Percentiles rank a stretch among this genome's conserved stretches.
Conservation (phyloP, 129 eudicot species). For the Deinandra increscens region DNA sequence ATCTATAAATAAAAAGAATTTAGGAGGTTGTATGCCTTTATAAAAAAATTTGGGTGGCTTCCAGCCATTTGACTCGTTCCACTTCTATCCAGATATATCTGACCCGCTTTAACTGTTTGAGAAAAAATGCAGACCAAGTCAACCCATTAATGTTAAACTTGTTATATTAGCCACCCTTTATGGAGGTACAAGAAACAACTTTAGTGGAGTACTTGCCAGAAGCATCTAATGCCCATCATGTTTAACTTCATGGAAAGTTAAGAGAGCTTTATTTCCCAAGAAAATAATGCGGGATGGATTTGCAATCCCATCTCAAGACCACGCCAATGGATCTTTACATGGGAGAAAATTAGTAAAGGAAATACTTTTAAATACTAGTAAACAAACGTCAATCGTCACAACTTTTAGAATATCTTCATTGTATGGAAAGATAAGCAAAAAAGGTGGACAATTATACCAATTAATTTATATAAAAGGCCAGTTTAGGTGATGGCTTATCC, state of each 20-base stretch:
- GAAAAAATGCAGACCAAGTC: neutral
- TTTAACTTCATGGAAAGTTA: neutral
- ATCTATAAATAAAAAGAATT: neutral
- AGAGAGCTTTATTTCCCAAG: neutral
- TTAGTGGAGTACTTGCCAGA: neutral
- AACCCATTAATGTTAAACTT: neutral
- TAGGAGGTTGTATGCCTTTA: neutral
- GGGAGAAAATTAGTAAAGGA: neutral
- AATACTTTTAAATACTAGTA: neutral
- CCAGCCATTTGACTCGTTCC: neutral
- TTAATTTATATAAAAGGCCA: neutral
- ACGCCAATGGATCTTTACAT: neutral
- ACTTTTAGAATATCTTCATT: neutral
- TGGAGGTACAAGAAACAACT: neutral
- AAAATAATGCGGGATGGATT: neutral
- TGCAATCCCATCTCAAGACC: neutral
- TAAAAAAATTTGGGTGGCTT: neutral
- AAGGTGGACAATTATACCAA: neutral
- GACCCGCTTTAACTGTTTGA: neutral
- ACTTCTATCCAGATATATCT: neutral
- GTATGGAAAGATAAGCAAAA: neutral
- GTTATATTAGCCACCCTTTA: neutral
- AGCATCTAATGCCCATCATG: neutral
- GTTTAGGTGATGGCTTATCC: neutral
- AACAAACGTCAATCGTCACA: neutral